Base-by-base conservation (phyloP, 345 rosid species). In the Turritis glabra region DNA sequence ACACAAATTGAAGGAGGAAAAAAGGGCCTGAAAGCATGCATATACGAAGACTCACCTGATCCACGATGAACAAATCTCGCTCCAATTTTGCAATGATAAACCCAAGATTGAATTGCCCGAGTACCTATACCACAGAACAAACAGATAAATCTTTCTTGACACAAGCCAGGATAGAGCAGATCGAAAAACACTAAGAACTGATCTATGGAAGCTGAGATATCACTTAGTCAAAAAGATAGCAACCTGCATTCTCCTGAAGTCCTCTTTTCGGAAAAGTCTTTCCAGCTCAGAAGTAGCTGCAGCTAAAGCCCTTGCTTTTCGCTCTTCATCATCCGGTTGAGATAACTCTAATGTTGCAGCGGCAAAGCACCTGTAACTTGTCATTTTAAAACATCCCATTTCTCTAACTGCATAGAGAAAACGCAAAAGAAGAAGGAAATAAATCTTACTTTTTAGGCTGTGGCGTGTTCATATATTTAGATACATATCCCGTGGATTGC, bases 81-180 rank as follows among this genome's bases (percentile, higher is more conserved):
- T 88, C 97, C 79, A 92, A 69, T 85, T 88, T 95, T 44, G 92
- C 98, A 80, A 95, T 83, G 80, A 92, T 95, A 79, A 95, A 95
- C 41, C 99, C 99, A 79, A 90, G 97, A 82, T 95, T 95, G 81
- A 95, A 95, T 70, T 95, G 99, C 29, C 99, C 99, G 52, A 95
- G 82, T 59, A 95, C 99, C 99, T 92, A 69, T 6, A 44, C 58
- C 69, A 22, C 56, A 41, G 29, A 23, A 1, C 60, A 40, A 4
- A 48, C 38, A 62, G 10, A 65, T 73, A 51, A 52, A 68, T 35
- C 21, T 38, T 30, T 66, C 57, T 40, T 4, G 22, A 38, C 47
- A 48, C 29, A 60, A 56, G 54, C 62, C 10, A 64, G 10, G 46
- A 71, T 38, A 64, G 67, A 65, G 56, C 41, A 65, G 38, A 38